A percentile compares a stretch with the other conserved stretches of the same genome.
Evolutionary conservation across 2,329 filamentous ascomycete species (phyloP).

Genomic region (Pezicula neosporulosa): DNA sequence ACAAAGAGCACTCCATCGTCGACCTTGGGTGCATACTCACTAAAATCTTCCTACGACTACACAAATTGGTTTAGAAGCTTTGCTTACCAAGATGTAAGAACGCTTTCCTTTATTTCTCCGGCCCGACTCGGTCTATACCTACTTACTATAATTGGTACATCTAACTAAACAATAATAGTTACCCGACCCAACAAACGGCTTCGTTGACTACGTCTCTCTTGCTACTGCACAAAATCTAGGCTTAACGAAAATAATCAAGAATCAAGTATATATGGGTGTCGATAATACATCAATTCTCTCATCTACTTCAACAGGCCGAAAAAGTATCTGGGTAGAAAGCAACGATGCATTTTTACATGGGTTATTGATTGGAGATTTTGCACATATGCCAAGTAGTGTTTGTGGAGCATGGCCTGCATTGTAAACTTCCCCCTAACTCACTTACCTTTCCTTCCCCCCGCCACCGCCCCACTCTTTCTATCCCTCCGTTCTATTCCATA

Average conservation of each 20-base stretch:
- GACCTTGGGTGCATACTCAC: conserved; percentile 11
- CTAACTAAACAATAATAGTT: no score
- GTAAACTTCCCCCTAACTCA: no score
- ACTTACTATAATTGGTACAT: no score
- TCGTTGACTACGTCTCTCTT: conserved; percentile 32
- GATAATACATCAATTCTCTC: conserved; percentile 17
- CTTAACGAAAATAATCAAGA: conserved; percentile 53
- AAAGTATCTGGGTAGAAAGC: conserved; percentile 64
- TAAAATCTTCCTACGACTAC: conserved; percentile 15
- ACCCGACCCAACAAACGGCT: conserved; percentile 19
- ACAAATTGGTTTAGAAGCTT: conserved; percentile 20
- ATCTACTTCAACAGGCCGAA: conserved; percentile 38
- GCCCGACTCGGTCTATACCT: no score
- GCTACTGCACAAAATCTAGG: conserved; percentile 47
- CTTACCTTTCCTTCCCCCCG: background rate
- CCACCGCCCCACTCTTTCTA: no score
- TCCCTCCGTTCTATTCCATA: no score
- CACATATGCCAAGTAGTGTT: conserved; percentile 68
- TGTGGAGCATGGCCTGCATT: conserved; percentile 76
- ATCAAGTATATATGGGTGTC: conserved; percentile 52
- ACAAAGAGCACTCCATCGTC: no score
- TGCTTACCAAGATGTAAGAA: conserved; percentile 10
- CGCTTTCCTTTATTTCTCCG: no score
- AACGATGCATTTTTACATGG: conserved; percentile 59
- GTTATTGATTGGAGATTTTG: conserved; percentile 67